Base-by-base conservation (phyloP, 2,329 filamentous ascomycete species). In the Bipolaris cookei region DNA sequence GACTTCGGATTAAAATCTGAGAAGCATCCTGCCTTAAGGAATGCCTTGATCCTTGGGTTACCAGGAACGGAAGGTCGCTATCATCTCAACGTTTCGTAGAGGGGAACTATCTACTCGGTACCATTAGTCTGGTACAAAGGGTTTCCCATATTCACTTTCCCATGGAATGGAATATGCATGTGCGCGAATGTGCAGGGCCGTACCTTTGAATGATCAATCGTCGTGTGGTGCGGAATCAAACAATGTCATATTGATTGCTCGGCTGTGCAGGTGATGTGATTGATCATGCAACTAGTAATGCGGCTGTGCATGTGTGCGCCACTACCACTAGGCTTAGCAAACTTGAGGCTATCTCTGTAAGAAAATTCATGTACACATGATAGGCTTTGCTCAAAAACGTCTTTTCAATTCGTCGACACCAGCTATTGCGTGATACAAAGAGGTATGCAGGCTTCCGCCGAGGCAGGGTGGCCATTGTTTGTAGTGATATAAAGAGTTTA, bases 121-220 rank as follows among this genome's bases (percentile, higher is more conserved):
- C 30, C 34, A 51, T 18, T 47, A 45, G n/a, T 42, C 41, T 20
- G 39, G 23, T 35, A 18, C 20, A 1, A 23, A 34, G 4, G 11
- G 7, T 14, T 44, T 37, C 23, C 28, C 16, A 25, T 11, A 38
- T 23, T n/a, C 14, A 23, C 37, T 14, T 14, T 6, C 16, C 4
- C 16, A 21, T 34, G n/a, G 32, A 50, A 37, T 51, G 48, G 47
- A 54, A 55, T 28, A 34, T 23, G 44, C 49, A 41, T 20, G 43
- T 32, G 16, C 48, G 28, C 38, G 23, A 8, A 11, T 41, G 4
- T 4, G 7, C 21, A 18, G 7, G 1, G 14, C 7, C 11, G 18
- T 20, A n/a, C n/a, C 28, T 11, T 23, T 25, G 25, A 4, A 41
- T n/a, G 6, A 28, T 14, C n/a, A 10, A 39, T 14, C 11, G 18